Conservation (phyloP, 73 alveolate species). For the Symbiodinium natans region DNA sequence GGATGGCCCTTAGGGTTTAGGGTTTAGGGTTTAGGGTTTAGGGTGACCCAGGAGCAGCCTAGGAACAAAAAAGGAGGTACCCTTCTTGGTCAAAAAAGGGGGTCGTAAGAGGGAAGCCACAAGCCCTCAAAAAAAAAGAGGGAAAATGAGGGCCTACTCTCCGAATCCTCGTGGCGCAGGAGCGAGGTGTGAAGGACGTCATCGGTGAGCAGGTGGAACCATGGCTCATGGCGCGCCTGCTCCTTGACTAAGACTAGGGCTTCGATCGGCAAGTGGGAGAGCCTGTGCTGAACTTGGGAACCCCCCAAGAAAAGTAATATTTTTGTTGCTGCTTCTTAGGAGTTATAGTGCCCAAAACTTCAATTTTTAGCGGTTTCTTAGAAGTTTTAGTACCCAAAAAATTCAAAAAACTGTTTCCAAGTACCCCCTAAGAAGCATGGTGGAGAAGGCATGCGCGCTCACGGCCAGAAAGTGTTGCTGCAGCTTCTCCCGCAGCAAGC, state of each 20-base stretch:
- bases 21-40: no score
- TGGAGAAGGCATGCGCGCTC: slow-evolving; percentile 32
- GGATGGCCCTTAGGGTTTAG: no score
- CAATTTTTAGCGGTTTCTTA: not conserved
- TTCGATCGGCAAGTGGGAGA: slow-evolving; percentile 65
- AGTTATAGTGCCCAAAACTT: not conserved
- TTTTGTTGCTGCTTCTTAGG: not conserved
- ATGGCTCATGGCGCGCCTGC: slow-evolving; percentile 63
- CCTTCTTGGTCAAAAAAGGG: not conserved
- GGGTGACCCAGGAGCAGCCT: no score
- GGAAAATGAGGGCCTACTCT: not conserved
- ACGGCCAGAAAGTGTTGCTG: slow-evolving; percentile 33
- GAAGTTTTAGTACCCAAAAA: not conserved
- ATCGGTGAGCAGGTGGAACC: slow-evolving; percentile 45
- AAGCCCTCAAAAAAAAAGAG: not conserved
- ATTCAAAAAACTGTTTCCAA: no score
- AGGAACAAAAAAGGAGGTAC: not conserved
- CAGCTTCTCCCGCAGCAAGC: slow-evolving; percentile 55
- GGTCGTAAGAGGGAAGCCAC: not conserved
- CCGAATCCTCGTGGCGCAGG: not conserved
- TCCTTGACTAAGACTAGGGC: not conserved
- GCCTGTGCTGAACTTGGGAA: not conserved
- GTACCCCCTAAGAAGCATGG: not conserved
- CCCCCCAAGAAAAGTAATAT: not conserved
- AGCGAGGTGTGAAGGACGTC: slow-evolving; percentile 65